Base-by-base conservation (phyloP, 1,284 basidiomycete species). In the Paramarasmius palmivorus region DNA sequence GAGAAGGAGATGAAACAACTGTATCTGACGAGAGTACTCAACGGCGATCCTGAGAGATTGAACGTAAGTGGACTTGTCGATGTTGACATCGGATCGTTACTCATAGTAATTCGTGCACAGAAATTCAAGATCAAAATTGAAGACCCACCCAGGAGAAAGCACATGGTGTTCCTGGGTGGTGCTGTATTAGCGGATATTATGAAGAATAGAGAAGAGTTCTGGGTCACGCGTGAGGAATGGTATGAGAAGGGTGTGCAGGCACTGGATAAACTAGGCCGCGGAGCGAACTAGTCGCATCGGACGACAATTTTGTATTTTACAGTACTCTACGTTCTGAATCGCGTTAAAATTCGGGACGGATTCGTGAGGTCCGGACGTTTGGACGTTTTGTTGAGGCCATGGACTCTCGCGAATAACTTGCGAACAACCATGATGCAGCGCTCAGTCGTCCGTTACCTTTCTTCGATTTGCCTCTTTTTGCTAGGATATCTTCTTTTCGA, bases 1-100 rank as follows among this genome's bases (percentile, higher is more conserved):
- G 97, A 99, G 74, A 99, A 99, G 77, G 97, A 99, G 77, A 95
- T 99, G 92, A 99, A 99, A 75, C 96, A 99, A 73, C 79, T 99
- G 38, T 96, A 98, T 73, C 82, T 99, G 56, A 92, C 93, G 5
- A 82, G 89, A 17, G 93, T 98, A 12, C 80, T 99, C 46, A 80
- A 82, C 50, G 87, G 90, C n/a, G 90, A 99, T 68, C 87, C 93
- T 0, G 73, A 84, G 32, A 81, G 97, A 50, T 71, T 99, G 62
- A 95, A 91, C 70, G 94, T 96, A 62, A 54, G 92, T 84, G 22
- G 15, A 36, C 39, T 35, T 46, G 44, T 26, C 26, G 12, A n/a
- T 34, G 4, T 29, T 12, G 19, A 26, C 29, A 2, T 5, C 22
- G 32, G 10, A 9, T 9, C 2, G 22, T 35, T 22, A 29, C 17